Percentiles rank a stretch among this genome's conserved stretches.
These are phyloP conservation scores for Melampsora americana DNA, from an alignment of 1,284 basidiomycete genomes.

Conservation along the genomic window DNA sequence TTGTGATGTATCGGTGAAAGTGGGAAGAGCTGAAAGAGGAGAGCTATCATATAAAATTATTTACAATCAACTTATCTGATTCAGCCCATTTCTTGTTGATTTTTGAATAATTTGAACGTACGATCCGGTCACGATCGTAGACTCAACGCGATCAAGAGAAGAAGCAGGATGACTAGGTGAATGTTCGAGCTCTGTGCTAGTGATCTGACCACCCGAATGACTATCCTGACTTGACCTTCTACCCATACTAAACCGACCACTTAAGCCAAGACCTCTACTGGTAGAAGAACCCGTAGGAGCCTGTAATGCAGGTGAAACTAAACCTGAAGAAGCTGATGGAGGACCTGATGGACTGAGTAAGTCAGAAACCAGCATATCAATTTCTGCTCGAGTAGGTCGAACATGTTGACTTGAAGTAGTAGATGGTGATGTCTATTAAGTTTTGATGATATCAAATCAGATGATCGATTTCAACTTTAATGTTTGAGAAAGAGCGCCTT, in stretches of 20 bases:
- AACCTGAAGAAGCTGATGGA: slow-evolving; percentile 9
- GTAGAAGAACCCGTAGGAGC: neutral
- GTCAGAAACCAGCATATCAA: slow-evolving; percentile 38
- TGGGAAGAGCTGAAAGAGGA: slow-evolving; percentile 31
- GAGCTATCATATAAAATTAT: neutral
- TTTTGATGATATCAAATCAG: neutral
- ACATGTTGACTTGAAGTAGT: slow-evolving; percentile 9
- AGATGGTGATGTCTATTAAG: slow-evolving; percentile 17
- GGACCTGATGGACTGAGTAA: slow-evolving; percentile 32
- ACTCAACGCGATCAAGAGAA: slow-evolving; percentile 19
- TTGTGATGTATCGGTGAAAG: slow-evolving; percentile 34
- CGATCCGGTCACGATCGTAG: slow-evolving; percentile 22
- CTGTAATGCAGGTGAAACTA: slow-evolving; percentile 6
- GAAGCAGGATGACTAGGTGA: neutral
- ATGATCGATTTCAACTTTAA: neutral
- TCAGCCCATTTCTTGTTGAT: neutral
- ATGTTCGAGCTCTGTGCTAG: slow-evolving; percentile 20
- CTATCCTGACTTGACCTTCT: slow-evolving; percentile 40
- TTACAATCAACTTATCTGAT: too few species aligned
- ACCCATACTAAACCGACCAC: slow-evolving; percentile 27
- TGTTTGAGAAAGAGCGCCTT: neutral
- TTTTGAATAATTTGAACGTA: slow-evolving; percentile 14
- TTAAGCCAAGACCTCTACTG: neutral
- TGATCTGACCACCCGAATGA: slow-evolving; percentile 37
- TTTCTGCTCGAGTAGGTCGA: slow-evolving; percentile 37